Conservation (phyloP, 2,329 filamentous ascomycete genomes). For the Fusarium succisae region DNA sequence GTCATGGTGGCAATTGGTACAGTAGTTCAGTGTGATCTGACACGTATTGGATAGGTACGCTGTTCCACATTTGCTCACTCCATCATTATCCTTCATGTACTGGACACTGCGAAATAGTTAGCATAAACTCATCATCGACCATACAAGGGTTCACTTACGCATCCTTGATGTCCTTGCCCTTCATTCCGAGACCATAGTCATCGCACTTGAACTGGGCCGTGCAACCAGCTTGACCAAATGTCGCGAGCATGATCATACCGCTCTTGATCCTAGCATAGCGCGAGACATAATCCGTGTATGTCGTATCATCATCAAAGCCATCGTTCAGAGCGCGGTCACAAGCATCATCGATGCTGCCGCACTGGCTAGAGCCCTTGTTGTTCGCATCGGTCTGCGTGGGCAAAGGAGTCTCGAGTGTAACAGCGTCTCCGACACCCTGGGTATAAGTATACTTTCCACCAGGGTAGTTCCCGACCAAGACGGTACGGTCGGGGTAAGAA, state of each 20-base stretch:
- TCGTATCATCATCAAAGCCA: slow-evolving; percentile 7
- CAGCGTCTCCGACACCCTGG: not conserved
- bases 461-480: not conserved
- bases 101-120: not conserved
- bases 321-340: slow-evolving; percentile 17
- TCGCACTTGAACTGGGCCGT: slow-evolving; percentile 18
- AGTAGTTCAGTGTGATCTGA: slow-evolving; percentile 25
- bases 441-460: slow-evolving; percentile 9
- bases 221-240: slow-evolving; percentile 26
- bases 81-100: slow-evolving; percentile 25
- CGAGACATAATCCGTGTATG: slow-evolving; percentile 21
- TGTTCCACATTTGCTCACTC: slow-evolving; percentile 24
- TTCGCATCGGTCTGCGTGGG: slow-evolving; percentile 15
- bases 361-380: slow-evolving; percentile 28
- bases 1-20: slow-evolving; percentile 21
- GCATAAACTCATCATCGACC: not conserved
- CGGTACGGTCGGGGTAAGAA: slow-evolving; percentile 8
- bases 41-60: slow-evolving; percentile 24
- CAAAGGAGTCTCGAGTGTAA: not conserved
- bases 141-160: not conserved
- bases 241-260: not conserved
- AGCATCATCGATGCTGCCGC: slow-evolving; percentile 24
- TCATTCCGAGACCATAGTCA: slow-evolving; percentile 30
- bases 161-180: slow-evolving; percentile 26
- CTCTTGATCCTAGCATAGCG: slow-evolving; percentile 9